A percentile compares a stretch with the other conserved stretches of the same genome.
phyloP scores from a whole-genome alignment of 208 protist species.

The Trypanosoma theileri region DNA sequence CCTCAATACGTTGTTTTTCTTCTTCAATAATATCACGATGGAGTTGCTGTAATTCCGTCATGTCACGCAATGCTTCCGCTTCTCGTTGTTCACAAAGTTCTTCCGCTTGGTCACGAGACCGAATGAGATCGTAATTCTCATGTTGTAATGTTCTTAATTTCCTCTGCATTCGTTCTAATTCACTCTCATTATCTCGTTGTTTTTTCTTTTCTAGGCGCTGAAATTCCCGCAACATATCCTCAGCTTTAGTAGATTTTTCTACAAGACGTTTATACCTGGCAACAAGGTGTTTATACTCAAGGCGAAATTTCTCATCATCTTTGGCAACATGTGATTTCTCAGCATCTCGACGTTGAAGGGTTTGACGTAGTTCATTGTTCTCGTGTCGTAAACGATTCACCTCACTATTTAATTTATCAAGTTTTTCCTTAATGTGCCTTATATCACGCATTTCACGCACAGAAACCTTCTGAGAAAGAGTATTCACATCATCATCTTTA shows the following conservation, averaged over 20 bases:
- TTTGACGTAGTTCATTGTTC: conserved; percentile 32
- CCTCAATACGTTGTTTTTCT: conserved; percentile 48
- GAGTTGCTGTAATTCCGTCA: conserved; percentile 64
- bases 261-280: conserved; percentile 51
- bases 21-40: conserved; percentile 62
- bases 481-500: not conserved
- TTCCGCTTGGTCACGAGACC: conserved; percentile 70
- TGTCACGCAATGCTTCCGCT: conserved; percentile 69
- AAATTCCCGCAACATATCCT: conserved; percentile 54
- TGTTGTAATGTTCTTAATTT: conserved; percentile 58
- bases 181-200: conserved; percentile 36
- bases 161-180: conserved; percentile 51
- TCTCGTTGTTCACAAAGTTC: conserved; percentile 75
- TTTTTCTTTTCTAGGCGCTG: conserved; percentile 36
- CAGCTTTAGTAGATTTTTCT: conserved; percentile 50
- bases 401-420: conserved; percentile 16
- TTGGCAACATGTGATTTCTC: conserved; percentile 42
- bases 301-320: conserved; percentile 65
- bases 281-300: conserved; percentile 83
- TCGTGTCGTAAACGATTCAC: conserved; percentile 20
- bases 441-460: conserved; percentile 2
- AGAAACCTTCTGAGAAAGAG: not conserved
- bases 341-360: conserved; percentile 35
- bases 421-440: conserved; percentile 13
- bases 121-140: conserved; percentile 59